Evolutionary conservation across 2,329 filamentous ascomycete genomes (phyloP).

Genomic region (Tolypocladium album): DNA sequence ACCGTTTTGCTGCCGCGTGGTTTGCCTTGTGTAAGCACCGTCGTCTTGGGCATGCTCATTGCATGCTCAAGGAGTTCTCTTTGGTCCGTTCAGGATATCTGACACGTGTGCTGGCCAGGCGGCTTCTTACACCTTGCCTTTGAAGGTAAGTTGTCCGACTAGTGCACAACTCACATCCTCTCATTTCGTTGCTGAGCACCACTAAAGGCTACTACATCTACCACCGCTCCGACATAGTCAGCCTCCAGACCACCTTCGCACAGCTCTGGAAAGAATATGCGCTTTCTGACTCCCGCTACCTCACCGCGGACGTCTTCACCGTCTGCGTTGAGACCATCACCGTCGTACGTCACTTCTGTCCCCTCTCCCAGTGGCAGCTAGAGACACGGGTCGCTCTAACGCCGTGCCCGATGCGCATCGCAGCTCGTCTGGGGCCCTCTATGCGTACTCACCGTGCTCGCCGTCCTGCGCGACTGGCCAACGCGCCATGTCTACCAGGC

Average conservation of each 20-base stretch:
- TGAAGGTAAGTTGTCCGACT: conserved; percentile 44
- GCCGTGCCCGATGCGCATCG: neutral
- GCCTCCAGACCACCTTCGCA: conserved; percentile 61
- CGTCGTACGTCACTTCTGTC: conserved; percentile 41
- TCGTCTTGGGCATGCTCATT: neutral
- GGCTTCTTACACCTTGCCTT: conserved; percentile 70
- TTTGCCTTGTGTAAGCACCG: conserved; percentile 40
- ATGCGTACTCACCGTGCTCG: conserved; percentile 35
- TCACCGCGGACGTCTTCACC: conserved; percentile 73
- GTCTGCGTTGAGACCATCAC: conserved; percentile 82
- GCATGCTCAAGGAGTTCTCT: neutral
- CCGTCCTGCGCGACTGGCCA: conserved; percentile 31
- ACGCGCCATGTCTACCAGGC: conserved; percentile 41
- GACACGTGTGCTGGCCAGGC: conserved; percentile 25
- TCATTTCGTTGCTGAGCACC: conserved; percentile 1
- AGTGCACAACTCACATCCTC: neutral
- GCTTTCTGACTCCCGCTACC: conserved; percentile 75
- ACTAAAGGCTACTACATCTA: conserved; percentile 61
- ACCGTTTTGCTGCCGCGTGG: conserved; percentile 38
- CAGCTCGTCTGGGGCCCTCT: conserved; percentile 49
- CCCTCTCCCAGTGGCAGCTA: neutral
- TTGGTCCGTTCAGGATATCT: neutral
- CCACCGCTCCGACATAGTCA: conserved; percentile 55
- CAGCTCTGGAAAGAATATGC: conserved; percentile 93
- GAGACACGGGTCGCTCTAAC: neutral